Base-by-base conservation (phyloP, 768 basidiomycete species). In the Ramaria rubella region DNA sequence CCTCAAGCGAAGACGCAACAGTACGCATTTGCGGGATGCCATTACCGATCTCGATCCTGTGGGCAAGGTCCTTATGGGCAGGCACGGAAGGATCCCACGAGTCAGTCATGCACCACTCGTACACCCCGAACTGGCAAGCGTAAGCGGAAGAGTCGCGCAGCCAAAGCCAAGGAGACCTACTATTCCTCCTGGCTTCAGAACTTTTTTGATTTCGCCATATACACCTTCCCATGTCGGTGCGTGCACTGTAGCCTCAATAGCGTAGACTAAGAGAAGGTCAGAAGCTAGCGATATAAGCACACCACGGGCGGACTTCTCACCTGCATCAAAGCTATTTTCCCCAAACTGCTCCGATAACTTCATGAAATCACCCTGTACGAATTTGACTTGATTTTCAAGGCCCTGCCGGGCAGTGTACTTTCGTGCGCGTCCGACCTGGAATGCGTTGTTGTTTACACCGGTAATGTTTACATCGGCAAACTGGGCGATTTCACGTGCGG, bases 21-120 rank as follows among this genome's bases (percentile, higher is more conserved):
- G 83, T 83, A 5, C 96, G 86, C 95, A 98, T 96, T 73, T 97
- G 91, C 19, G 96, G 92, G 65, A 99, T 97, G 55, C 96, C 96
- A 66, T 95, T 93, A 21, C 96, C 95, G 56, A 96, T 75, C 69
- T 97, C 94, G 59, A 97, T 87, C 59, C 81, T 81, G 74, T 97
- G 94, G 12, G 91, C 90, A 57, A 98, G 83, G 44, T 80, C 80
- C 74, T 94, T 94, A 80, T 98, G 95, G 53, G 79, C 72, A 17
- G 93, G 88, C 67, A 78, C 87, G 45, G 87, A 80, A 36, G 89
- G 81, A 71, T 97, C 88, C 90, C 94, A 94, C 3, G 72, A 68
- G 70, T 97, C 94, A 19, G 96, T 97, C 96, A 99, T 97, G 72
- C 85, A 86, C 95, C 95, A 99, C 69, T 98, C 96, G 72, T 98